Percentiles rank a stretch among this genome's conserved stretches.
phyloP scores from a whole-genome alignment of 257 asterid genomes.

The Petunia axillaris region DNA sequence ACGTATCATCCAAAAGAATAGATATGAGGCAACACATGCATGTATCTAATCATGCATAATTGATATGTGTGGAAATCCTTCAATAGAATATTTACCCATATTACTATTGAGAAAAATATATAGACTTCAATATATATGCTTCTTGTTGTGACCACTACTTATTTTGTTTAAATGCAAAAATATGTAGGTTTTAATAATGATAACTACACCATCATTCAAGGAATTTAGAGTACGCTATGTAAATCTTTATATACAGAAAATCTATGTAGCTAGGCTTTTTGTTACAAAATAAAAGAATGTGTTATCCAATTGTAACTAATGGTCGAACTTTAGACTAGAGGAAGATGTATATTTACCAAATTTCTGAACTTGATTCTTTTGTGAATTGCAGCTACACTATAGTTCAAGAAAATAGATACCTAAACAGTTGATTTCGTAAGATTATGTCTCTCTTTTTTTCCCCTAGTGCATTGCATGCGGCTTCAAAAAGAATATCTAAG shows the following conservation, averaged over 20 bases:
- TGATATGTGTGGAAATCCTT: not conserved
- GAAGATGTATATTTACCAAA: not conserved
- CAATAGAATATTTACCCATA: not conserved
- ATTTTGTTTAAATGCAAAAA: too few relatives aligned
- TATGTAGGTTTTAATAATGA: too few relatives aligned
- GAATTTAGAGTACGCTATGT: too few relatives aligned
- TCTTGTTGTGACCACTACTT: too few relatives aligned
- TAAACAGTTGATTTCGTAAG: not conserved
- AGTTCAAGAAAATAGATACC: not conserved
- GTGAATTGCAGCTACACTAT: not conserved
- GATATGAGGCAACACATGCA: not conserved
- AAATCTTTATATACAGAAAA: too few relatives aligned
- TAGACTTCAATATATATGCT: too few relatives aligned
- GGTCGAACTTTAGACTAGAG: not conserved
- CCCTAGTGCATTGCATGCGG: conserved; percentile 28
- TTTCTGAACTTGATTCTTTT: not conserved
- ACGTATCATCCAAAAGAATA: not conserved
- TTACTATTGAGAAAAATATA: not conserved
- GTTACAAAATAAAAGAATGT: too few relatives aligned
- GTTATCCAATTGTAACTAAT: too few relatives aligned
- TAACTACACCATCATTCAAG: too few relatives aligned
- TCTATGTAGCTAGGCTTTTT: too few relatives aligned
- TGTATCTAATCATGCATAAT: too few relatives aligned
- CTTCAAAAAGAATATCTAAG: not conserved
- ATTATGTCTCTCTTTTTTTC: not conserved